A percentile compares a stretch with the other conserved stretches of the same genome.
These are phyloP conservation scores for Rhodomyrtus psidioides DNA, from an alignment of 441 rosid species.

Conservation along the genomic window DNA sequence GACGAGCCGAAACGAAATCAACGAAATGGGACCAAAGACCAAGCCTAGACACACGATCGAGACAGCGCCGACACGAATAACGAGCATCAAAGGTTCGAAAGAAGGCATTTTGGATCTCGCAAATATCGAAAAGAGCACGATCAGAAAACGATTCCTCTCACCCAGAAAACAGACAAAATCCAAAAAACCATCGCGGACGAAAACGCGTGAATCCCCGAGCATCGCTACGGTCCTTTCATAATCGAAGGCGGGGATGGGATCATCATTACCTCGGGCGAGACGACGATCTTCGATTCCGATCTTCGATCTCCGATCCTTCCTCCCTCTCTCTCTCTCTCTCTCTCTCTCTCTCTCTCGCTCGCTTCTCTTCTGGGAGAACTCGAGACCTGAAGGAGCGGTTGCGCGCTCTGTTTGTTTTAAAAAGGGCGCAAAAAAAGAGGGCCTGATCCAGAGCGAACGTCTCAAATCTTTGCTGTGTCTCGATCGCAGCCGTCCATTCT, in stretches of 20 bases:
- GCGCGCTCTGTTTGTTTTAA: conserved; percentile 37
- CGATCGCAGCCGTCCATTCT: conserved; percentile 31
- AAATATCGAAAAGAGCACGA: neutral
- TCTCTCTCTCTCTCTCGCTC: neutral
- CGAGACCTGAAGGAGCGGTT: neutral
- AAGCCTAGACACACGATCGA: too few relatives aligned
- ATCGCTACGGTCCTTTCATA: neutral
- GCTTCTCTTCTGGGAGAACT: conserved; percentile 5
- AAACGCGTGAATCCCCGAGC: neutral
- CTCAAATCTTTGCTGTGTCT: conserved; percentile 11
- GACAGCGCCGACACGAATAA: neutral
- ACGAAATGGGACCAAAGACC: neutral
- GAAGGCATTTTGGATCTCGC: neutral
- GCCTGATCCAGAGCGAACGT: conserved; percentile 24
- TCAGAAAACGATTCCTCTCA: neutral
- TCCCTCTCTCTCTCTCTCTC: too few relatives aligned
- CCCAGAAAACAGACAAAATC: neutral
- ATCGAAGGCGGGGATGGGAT: neutral
- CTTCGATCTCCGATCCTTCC: neutral
- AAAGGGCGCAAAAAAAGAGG: conserved; percentile 14
- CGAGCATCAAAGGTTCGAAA: neutral
- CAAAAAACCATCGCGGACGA: neutral
- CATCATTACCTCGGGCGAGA: neutral
- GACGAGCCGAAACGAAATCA: neutral
- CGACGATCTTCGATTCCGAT: neutral